Evolutionary conservation across 176 grass and related monocot species (phyloP), one percentile per base, ranked within the genome.

Genomic region (Triticum monococcum): DNA sequence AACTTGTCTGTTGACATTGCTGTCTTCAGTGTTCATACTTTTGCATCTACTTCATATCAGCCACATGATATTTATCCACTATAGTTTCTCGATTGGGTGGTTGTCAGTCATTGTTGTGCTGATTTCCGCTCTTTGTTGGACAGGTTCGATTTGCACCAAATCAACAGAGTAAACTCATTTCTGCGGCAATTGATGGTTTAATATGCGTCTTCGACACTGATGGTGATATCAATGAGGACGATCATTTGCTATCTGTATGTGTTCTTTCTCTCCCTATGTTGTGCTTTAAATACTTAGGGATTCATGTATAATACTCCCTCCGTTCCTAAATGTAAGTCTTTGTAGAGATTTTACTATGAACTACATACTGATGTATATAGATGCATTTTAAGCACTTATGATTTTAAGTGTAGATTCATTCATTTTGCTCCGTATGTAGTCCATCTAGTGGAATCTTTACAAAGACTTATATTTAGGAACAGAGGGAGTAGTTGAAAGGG

Each of bases 121-220:
- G 24, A 80, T 89, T 14, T 65, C 24, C 68, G 18, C 30, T 31
- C 14, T 81, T 61, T 62, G 1, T 71, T 71, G 10, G 69, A 43
- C 84, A 94, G 90, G 92, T 96, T 59, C 84, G 81, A 85, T 96
- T 96, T 46, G 73, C 93, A 74, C 93, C 93, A 36, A 57, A 87
- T 85, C 81, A 98, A 75, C 88, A 89, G 36, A 96, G 76, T 64
- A 98, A 89, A 61, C 88, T 98, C 28, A 85, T 96, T 76, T 94
- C 93, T 70, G 91, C 87, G 5, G 84, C 96, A 70, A 82, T 96
- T 60, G 93, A 98, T 88, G 96, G 93, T 56, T 86, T 96, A 81
- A 31, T 98, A 62, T 98, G 96, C 88, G 75, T 96, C 31, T 91
- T 94, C 70, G 88, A 94, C 65, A 96, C 90, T 24, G 88, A 92